Evolutionary conservation across 495 filamentous ascomycete genomes (phyloP).

Genomic region (Pyrenula massariospora): DNA sequence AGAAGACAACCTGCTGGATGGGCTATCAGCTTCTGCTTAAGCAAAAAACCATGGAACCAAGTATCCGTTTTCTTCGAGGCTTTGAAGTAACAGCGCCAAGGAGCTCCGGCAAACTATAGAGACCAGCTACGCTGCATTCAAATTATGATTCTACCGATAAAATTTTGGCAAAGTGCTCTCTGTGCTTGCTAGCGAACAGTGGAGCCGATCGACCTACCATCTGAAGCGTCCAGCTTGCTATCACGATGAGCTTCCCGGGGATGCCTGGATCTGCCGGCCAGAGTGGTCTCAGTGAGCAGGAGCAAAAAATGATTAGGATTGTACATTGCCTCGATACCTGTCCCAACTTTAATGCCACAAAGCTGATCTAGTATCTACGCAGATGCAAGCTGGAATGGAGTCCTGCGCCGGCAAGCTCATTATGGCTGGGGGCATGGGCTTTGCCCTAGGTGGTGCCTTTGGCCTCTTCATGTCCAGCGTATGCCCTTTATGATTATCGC

Average conservation of each 20-base stretch:
- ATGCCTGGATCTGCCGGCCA: slow-evolving; percentile 18
- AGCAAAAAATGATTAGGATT: slow-evolving; percentile 40
- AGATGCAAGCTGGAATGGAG: slow-evolving; percentile 81
- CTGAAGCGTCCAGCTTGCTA: too few species aligned
- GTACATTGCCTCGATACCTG: slow-evolving; percentile 18
- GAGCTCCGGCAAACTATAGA: too few species aligned
- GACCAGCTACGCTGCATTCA: too few species aligned
- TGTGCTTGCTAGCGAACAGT: too few species aligned
- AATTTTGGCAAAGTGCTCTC: too few species aligned
- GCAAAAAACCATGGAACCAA: too few species aligned
- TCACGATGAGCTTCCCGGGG: slow-evolving; percentile 33
- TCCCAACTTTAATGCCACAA: not conserved
- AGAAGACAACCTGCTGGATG: too few species aligned
- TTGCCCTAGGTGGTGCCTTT: slow-evolving; percentile 83
- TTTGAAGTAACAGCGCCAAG: too few species aligned
- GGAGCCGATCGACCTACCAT: too few species aligned
- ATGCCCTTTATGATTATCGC: slow-evolving; percentile 18
- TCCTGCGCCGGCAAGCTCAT: slow-evolving; percentile 76
- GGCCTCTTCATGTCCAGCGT: slow-evolving; percentile 92
- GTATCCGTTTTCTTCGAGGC: too few species aligned
- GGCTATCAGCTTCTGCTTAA: too few species aligned
- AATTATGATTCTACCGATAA: too few species aligned
- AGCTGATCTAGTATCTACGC: not conserved
- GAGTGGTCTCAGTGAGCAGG: slow-evolving; percentile 38
- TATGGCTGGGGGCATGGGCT: slow-evolving; percentile 76